Evolutionary conservation across 106 monocot species (phyloP).

Genomic region (Dioscorea alata): DNA sequence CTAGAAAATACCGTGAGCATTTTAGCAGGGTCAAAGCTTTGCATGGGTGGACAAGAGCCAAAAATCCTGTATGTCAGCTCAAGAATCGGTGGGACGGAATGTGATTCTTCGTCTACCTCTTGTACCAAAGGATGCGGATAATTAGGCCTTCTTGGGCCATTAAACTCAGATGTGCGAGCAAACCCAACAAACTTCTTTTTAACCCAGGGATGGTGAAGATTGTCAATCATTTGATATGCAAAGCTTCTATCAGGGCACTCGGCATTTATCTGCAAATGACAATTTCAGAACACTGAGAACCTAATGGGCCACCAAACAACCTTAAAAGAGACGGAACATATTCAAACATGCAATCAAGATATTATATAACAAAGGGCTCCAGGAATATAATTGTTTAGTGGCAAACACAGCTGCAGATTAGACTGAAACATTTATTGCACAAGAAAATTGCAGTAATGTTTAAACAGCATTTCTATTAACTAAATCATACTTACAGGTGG

Average conservation of each 20-base stretch:
- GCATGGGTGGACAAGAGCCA: conserved; percentile 90
- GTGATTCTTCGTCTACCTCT: conserved; percentile 52
- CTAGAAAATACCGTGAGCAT: conserved; percentile 76
- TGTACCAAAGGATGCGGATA: conserved; percentile 66
- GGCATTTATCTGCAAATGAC: conserved; percentile 60
- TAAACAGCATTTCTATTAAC: background rate
- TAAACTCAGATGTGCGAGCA: conserved; percentile 85
- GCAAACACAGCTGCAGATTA: no score
- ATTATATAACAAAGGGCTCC: no score
- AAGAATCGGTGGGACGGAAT: conserved; percentile 39
- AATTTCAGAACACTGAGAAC: background rate
- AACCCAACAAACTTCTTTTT: conserved; percentile 80
- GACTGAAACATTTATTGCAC: no score
- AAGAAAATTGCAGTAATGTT: no score
- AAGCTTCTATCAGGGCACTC: conserved; percentile 73
- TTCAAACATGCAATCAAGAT: no score
- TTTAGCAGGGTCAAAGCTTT: conserved; percentile 89
- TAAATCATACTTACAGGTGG: conserved; percentile 61
- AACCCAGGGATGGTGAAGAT: conserved; percentile 83
- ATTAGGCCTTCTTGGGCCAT: conserved; percentile 68
- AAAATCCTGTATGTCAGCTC: conserved; percentile 75
- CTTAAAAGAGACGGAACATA: no score
- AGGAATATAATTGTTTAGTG: no score
- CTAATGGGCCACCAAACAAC: no score
- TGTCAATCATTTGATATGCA: conserved; percentile 64